Evolutionary conservation across 2,329 filamentous ascomycete genomes (phyloP).

Genomic region (Cytospora piceicola): DNA sequence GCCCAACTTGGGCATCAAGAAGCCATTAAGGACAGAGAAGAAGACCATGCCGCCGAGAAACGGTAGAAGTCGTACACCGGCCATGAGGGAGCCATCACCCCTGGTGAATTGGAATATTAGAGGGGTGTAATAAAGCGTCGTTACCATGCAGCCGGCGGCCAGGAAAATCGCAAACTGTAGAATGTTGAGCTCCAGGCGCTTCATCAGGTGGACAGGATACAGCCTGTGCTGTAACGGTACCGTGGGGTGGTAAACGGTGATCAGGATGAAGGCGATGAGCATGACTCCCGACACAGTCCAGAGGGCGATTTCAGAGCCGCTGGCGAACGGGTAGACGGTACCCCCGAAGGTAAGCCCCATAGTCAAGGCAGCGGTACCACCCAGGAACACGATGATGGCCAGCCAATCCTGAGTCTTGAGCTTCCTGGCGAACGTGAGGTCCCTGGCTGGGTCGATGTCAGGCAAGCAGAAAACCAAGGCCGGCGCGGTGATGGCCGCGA

Average conservation of each 20-base stretch:
- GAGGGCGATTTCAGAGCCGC: constrained; percentile 47
- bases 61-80: constrained; percentile 45
- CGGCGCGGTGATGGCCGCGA: too few species aligned
- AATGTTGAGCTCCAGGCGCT: constrained; percentile 29
- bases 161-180: constrained; percentile 33
- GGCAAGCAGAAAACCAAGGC: too few species aligned
- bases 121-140: constrained; percentile 50
- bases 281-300: constrained; percentile 48
- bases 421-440: too few species aligned
- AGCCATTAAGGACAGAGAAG: constrained; percentile 42
- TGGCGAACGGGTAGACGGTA: constrained; percentile 49
- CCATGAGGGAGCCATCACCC: constrained; percentile 43
- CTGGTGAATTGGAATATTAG: constrained; percentile 53
- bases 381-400: constrained; percentile 47
- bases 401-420: constrained; percentile 53
- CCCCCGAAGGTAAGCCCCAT: constrained; percentile 57
- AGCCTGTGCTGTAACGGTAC: constrained; percentile 42
- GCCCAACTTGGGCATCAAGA: constrained; percentile 40
- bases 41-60: constrained; percentile 43
- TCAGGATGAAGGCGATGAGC: constrained; percentile 45
- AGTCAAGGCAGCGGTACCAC: constrained; percentile 44
- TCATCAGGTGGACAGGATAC: constrained; percentile 48
- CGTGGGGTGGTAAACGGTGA: constrained; percentile 45
- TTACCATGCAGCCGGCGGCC: constrained; percentile 31
- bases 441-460: too few species aligned